phyloP scores from a whole-genome alignment of 768 basidiomycete genomes.

The Kockovaella imperatae region DNA sequence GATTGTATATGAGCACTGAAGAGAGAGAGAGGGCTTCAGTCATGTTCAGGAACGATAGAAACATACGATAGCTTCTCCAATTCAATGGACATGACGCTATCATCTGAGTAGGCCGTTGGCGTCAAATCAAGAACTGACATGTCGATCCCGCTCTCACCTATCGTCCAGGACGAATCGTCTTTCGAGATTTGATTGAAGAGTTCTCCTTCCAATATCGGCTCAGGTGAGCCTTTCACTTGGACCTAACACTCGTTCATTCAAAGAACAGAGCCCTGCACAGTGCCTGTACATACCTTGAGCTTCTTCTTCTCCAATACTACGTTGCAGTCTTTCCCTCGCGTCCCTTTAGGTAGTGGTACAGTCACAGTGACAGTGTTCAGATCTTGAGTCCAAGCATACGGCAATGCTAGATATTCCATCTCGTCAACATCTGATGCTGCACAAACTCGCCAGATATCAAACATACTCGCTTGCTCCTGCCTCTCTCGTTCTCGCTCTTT shows the following conservation, averaged over 20 bases:
- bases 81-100: slow-evolving; percentile 38
- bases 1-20: slow-evolving; percentile 50
- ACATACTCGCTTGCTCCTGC: slow-evolving; percentile 75
- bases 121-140: not conserved
- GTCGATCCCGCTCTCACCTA: slow-evolving; percentile 54
- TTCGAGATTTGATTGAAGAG: slow-evolving; percentile 88
- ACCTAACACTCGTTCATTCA: slow-evolving; percentile 20
- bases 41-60: not conserved
- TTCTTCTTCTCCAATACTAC: slow-evolving; percentile 73
- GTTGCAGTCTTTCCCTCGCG: slow-evolving; percentile 65
- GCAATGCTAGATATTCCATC: slow-evolving; percentile 64
- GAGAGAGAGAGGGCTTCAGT: slow-evolving; percentile 14
- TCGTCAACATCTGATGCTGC: too few species aligned
- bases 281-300: slow-evolving; percentile 57
- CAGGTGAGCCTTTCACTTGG: slow-evolving; percentile 62
- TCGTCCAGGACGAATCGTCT: slow-evolving; percentile 94
- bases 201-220: slow-evolving; percentile 78
- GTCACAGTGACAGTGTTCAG: slow-evolving; percentile 76
- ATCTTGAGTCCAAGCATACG: slow-evolving; percentile 86
- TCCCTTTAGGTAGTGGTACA: slow-evolving; percentile 79
- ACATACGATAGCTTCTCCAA: slow-evolving; percentile 39
- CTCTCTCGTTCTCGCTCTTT: slow-evolving; percentile 62
- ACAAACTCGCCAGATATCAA: too few species aligned
- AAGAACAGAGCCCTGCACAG: not conserved
- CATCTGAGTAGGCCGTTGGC: slow-evolving; percentile 15